phyloP scores from a whole-genome alignment of 169 alveolate species.

The Eimeria tenella region DNA sequence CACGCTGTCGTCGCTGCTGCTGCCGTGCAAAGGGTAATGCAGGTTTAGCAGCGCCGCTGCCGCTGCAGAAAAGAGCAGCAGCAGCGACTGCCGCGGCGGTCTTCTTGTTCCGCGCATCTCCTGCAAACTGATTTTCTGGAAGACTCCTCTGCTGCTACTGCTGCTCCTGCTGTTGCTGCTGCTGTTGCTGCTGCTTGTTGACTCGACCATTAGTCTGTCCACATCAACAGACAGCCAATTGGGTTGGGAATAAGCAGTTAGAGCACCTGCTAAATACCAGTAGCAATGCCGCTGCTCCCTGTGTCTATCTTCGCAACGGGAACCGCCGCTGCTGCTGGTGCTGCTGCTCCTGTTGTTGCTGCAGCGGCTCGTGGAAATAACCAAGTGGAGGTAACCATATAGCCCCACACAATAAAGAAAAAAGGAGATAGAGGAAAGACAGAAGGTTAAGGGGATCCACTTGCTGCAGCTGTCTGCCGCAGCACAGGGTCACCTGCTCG shows the following conservation, averaged over 20 bases:
- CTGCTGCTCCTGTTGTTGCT: slow-evolving; percentile 3
- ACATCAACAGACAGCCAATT: not conserved
- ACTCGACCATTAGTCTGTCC: not conserved
- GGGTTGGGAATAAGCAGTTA: not conserved
- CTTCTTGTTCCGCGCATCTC: not conserved
- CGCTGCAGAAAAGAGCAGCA: not conserved
- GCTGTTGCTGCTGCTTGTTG: not conserved
- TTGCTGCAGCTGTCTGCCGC: not conserved
- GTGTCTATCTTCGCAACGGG: not conserved
- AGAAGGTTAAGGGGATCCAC: not conserved
- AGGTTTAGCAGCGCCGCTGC: not conserved
- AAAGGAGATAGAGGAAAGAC: not conserved
- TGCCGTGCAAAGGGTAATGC: not conserved
- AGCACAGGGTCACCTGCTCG: slow-evolving; percentile 53
- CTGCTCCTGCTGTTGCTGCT: slow-evolving; percentile 32
- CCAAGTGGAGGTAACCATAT: not conserved
- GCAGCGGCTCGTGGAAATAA: not conserved
- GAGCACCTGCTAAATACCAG: not conserved
- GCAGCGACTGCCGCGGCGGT: slow-evolving; percentile 5
- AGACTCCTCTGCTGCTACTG: slow-evolving; percentile 7
- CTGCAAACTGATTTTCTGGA: not conserved
- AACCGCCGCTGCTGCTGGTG: not conserved
- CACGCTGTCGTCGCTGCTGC: slow-evolving; percentile 1
- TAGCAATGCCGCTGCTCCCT: not conserved
- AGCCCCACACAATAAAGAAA: not conserved